phyloP scores from a whole-genome alignment of 75 land plant species.

The Gnetum montanum region DNA sequence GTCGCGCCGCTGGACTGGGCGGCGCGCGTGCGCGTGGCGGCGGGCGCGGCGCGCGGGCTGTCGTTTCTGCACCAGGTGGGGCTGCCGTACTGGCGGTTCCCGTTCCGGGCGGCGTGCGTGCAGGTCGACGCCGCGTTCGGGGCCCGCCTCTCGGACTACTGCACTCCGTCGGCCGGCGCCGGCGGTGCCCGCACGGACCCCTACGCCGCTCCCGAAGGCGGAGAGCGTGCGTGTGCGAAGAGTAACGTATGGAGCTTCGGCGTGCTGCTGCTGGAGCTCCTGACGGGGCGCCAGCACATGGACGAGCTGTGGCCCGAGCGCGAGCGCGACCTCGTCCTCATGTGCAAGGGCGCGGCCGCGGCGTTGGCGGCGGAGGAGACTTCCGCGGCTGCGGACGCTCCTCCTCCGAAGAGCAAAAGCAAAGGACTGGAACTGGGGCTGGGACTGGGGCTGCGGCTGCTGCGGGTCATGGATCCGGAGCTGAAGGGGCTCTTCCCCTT shows the following conservation, averaged over 20 bases:
- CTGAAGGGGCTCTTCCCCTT: conserved; percentile 20
- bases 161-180: conserved; percentile 12
- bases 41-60: conserved; percentile 36
- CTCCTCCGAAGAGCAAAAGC: too few species aligned
- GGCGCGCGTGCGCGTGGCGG: conserved; percentile 23
- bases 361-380: conserved; percentile 14
- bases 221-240: conserved; percentile 5
- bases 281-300: conserved; percentile 29
- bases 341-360: conserved; percentile 2
- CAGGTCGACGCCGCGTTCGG: conserved; percentile 22
- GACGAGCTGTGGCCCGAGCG: conserved; percentile 7
- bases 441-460: conserved; percentile 15
- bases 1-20: conserved; percentile 24
- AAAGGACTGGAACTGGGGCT: too few species aligned
- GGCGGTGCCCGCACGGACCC: conserved; percentile 13
- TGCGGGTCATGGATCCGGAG: conserved; percentile 18
- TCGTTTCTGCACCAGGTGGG: conserved; percentile 32
- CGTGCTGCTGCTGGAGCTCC: conserved; percentile 32
- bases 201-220: conserved; percentile 27
- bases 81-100: too few species aligned
- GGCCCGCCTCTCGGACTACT: conserved; percentile 31
- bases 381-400: too few species aligned
- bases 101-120: conserved; percentile 15
- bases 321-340: conserved; percentile 15
- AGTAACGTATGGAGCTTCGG: conserved; percentile 53